Conservation (phyloP, 768 basidiomycete genomes). For the Boletus rubroflammeus region DNA sequence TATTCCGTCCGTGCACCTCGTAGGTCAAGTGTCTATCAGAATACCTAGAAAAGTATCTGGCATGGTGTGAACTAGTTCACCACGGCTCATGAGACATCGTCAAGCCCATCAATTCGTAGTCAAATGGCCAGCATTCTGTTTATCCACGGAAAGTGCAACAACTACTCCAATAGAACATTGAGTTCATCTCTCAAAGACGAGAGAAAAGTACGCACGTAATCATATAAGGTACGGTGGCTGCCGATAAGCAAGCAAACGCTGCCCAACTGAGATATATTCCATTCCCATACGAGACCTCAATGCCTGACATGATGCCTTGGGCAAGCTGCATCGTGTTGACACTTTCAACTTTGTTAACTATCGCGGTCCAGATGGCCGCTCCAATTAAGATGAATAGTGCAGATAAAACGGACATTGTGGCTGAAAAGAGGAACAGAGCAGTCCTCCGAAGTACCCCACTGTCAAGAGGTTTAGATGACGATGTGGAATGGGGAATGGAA, state of each 20-base stretch:
- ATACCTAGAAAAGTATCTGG: not conserved
- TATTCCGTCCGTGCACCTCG: conserved; percentile 14
- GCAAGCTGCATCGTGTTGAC: conserved; percentile 53
- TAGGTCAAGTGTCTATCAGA: conserved; percentile 6
- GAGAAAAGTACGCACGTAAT: conserved; percentile 53
- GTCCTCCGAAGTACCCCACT: conserved; percentile 69
- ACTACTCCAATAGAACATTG: conserved; percentile 35
- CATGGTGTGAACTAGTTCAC: conserved; percentile 2
- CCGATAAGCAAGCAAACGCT: conserved; percentile 61
- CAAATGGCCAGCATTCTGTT: conserved; percentile 31
- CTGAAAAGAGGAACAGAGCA: conserved; percentile 64
- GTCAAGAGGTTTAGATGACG: conserved; percentile 6
- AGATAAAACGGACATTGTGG: conserved; percentile 56
- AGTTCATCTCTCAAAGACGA: not conserved
- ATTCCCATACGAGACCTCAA: conserved; percentile 56
- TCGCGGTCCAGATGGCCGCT: conserved; percentile 73
- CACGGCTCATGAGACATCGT: conserved; percentile 14
- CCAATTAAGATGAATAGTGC: conserved; percentile 64
- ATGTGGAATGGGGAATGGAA: not conserved
- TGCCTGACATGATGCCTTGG: conserved; percentile 49
- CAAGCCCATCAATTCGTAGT: conserved; percentile 11
- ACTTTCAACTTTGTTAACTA: conserved; percentile 58
- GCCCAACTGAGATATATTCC: conserved; percentile 73
- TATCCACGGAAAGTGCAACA: conserved; percentile 80
- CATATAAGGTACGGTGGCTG: conserved; percentile 71